phyloP scores from a whole-genome alignment of 176 grass and related monocot genomes.

The Chrysopogon serrulatus region DNA sequence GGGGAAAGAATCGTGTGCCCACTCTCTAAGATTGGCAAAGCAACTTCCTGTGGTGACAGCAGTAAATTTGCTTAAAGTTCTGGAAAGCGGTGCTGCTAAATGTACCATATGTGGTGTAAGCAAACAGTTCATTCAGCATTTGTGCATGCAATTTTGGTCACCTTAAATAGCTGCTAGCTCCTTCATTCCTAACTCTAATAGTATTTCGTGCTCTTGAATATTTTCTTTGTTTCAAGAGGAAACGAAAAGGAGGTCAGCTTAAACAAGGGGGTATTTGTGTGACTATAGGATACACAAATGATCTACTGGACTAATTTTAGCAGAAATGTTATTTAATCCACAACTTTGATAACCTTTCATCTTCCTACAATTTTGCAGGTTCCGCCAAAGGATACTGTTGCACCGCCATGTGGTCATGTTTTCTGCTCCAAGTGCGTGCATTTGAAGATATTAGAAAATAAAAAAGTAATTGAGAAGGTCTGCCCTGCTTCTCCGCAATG shows the following conservation, averaged over 20 bases:
- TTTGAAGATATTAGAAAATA: neutral
- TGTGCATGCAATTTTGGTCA: neutral
- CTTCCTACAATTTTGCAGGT: constrained; percentile 37
- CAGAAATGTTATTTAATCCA: constrained; percentile 2
- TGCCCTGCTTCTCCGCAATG: constrained; percentile 48
- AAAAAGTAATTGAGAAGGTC: constrained; percentile 11
- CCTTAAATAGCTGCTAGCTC: neutral
- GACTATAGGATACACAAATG: neutral
- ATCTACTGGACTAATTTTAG: neutral
- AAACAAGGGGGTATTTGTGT: neutral
- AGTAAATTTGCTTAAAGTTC: constrained; percentile 45
- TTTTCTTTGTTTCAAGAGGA: neutral
- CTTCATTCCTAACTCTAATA: neutral
- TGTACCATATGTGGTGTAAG: constrained; percentile 77
- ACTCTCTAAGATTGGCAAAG: constrained; percentile 56
- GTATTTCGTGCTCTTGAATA: neutral
- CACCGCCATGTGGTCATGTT: constrained; percentile 73
- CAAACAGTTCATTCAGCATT: neutral
- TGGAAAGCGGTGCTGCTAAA: constrained; percentile 51
- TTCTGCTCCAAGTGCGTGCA: constrained; percentile 77
- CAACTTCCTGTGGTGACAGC: constrained; percentile 60
- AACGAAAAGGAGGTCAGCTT: neutral
- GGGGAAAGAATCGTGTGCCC: constrained; percentile 34
- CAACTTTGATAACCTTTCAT: neutral
- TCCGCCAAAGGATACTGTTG: constrained; percentile 59